Evolutionary conservation across 1,284 basidiomycete genomes (phyloP).

Genomic region (Ustilago vetiveriae): DNA sequence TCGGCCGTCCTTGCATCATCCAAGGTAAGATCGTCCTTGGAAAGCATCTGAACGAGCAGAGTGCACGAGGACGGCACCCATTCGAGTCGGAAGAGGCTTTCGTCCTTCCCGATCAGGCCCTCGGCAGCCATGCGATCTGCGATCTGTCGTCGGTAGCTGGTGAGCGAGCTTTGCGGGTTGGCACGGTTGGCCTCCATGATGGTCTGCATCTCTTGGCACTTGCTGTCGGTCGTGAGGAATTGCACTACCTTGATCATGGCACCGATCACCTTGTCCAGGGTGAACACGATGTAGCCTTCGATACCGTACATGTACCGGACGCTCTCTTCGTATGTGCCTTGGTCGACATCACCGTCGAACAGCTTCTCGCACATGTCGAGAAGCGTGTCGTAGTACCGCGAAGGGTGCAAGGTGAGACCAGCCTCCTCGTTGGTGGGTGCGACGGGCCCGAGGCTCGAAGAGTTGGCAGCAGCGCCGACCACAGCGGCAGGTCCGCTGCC

Average conservation of each 20-base stretch:
- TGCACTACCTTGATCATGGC: slow-evolving; percentile 71
- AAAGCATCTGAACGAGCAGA: slow-evolving; percentile 85
- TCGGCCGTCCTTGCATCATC: slow-evolving; percentile 85
- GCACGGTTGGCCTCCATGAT: slow-evolving; percentile 73
- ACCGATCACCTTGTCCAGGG: slow-evolving; percentile 89
- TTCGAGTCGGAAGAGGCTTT: slow-evolving; percentile 90
- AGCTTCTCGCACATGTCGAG: slow-evolving; percentile 91
- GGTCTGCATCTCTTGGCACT: slow-evolving; percentile 84
- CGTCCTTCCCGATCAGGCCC: slow-evolving; percentile 83
- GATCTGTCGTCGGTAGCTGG: slow-evolving; percentile 82
- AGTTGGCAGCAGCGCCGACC: slow-evolving; percentile 47
- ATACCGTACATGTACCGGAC: slow-evolving; percentile 96
- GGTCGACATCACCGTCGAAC: slow-evolving; percentile 92
- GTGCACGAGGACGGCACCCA: slow-evolving; percentile 77
- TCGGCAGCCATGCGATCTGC: slow-evolving; percentile 85
- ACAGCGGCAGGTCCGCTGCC: slow-evolving; percentile 68
- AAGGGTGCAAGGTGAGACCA: slow-evolving; percentile 67
- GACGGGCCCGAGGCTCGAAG: slow-evolving; percentile 35
- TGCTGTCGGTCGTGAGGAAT: slow-evolving; percentile 78
- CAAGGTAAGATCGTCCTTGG: slow-evolving; percentile 85
- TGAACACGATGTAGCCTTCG: slow-evolving; percentile 91
- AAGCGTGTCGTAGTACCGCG: slow-evolving; percentile 82
- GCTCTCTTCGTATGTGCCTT: slow-evolving; percentile 88
- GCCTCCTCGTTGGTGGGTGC: slow-evolving; percentile 58
- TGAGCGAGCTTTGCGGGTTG: slow-evolving; percentile 47